These are phyloP conservation scores for Candida andamanensis DNA, from an alignment of 805 yeast genomes.

Conservation along the genomic window DNA sequence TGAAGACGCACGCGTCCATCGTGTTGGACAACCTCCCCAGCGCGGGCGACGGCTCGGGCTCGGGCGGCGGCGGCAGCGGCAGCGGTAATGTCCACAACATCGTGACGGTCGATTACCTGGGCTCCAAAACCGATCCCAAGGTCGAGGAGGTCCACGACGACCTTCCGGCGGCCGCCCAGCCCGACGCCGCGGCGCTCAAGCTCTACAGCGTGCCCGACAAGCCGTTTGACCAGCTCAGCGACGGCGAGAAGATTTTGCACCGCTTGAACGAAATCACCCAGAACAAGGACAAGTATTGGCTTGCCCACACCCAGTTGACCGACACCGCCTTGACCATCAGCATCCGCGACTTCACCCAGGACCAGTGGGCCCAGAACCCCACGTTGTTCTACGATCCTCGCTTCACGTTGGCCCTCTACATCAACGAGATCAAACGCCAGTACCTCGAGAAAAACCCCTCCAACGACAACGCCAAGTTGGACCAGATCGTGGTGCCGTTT, in stretches of 20 bases:
- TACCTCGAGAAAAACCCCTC: constrained; percentile 8
- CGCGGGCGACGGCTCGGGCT: not conserved
- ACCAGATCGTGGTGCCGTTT: constrained; percentile 27
- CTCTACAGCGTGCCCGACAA: constrained; percentile 13
- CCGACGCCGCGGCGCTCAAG: constrained; percentile 3
- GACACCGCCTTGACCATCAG: constrained; percentile 14
- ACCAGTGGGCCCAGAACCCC: constrained; percentile 14
- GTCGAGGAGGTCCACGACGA: constrained; percentile 5
- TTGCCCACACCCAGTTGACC: constrained; percentile 21
- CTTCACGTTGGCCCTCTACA: constrained; percentile 45
- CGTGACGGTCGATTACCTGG: constrained; percentile 2
- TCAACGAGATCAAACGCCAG: constrained; percentile 33
- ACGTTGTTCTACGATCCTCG: constrained; percentile 51
- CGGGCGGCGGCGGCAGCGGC: not conserved
- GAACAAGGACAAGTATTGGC: constrained; percentile 22
- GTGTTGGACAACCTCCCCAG: constrained; percentile 11
- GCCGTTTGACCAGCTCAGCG: constrained; percentile 14
- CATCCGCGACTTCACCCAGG: constrained; percentile 15
- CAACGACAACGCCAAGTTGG: constrained; percentile 9
- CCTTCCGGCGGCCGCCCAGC: constrained; percentile 4
- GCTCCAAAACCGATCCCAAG: constrained; percentile 1
- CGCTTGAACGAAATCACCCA: constrained; percentile 16
- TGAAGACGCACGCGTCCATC: constrained; percentile 12
- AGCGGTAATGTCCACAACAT: constrained; percentile 3
- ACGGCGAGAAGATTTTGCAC: constrained; percentile 13